phyloP scores from a whole-genome alignment of 169 alveolate genomes.

The Eimeria tenella region DNA sequence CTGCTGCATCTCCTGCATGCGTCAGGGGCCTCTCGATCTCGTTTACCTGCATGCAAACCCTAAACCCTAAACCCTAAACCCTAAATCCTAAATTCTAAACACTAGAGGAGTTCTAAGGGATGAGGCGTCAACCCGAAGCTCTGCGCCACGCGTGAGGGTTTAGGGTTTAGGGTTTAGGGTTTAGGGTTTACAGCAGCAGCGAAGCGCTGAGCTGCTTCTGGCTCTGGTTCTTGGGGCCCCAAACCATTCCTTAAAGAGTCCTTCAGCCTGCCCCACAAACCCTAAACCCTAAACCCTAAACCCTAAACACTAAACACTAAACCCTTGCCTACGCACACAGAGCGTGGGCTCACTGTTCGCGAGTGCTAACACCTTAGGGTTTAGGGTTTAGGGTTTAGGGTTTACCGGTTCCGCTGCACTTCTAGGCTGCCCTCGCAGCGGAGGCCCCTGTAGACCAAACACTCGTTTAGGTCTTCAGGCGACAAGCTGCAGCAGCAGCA shows the following conservation, averaged over 20 bases:
- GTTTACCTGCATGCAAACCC: not conserved
- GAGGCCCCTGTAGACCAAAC: not conserved
- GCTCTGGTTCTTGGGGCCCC: not conserved
- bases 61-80: too few species aligned
- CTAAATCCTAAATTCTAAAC: too few species aligned
- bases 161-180: constrained; percentile 27
- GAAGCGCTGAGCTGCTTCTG: not conserved
- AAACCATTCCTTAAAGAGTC: not conserved
- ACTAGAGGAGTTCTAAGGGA: too few species aligned
- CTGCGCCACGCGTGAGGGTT: not conserved
- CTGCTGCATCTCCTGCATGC: not conserved
- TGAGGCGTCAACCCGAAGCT: too few species aligned
- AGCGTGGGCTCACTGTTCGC: too few species aligned
- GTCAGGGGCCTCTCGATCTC: not conserved
- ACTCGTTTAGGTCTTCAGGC: not conserved
- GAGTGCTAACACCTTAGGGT: not conserved
- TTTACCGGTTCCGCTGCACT: not conserved
- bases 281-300: too few species aligned
- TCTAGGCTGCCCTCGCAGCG: constrained; percentile 2
- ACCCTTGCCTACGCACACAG: too few species aligned
- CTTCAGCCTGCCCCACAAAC: not conserved
- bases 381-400: not conserved
- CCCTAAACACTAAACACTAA: too few species aligned
- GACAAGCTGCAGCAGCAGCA: not conserved
- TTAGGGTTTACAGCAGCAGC: constrained; percentile 29